Base-by-base conservation (phyloP, 768 basidiomycete genomes). In the Pholiota conissans region DNA sequence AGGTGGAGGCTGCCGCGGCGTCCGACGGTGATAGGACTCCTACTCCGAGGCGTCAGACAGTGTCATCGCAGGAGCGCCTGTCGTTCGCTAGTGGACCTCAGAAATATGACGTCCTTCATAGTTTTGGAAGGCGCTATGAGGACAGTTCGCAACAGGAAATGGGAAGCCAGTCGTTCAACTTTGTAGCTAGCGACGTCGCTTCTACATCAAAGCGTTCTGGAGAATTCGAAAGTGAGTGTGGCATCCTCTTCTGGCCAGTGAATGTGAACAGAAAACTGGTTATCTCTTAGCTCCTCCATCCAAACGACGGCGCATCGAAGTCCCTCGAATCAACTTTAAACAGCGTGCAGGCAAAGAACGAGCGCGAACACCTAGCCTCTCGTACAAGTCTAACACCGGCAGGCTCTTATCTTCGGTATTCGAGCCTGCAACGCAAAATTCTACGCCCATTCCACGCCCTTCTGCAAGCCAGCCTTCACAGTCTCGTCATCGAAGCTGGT, bases 371-470 rank as follows among this genome's bases (percentile, higher is more conserved):
- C 30, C 46, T 28, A 40, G 39, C 11, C 24, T 49, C 14, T 45
- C 26, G 1, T n/a, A 34, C 8, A 50, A 16, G 13, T 34, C 52
- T 0, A 32, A 45, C 27, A 26, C 2, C 16, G 28, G 40, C 18
- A 16, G 48, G 28, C 30, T 26, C 11, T 45, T 49, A 11, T 13
- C 20, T 5, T 59, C 60, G 6, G 18, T 52, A 24, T 64, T 63
- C 18, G 62, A 64, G 40, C 65, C 66, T 46, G 52, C 61, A n/a
- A 62, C 47, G 4, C 60, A 61, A 10, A 14, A 35, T 24, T 35
- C 64, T 20, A 60, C 63, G 27, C 35, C 42, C 10, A 24, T 42
- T 42, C 54, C 32, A 6, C 51, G 29, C 9, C 46, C 26, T 22
- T 60, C 54, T 20, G 52, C 49, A 9, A 63, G 55, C 30, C 63